Conservation (phyloP, 2,329 filamentous ascomycete species). For the Pseudocercospora crystallina region DNA sequence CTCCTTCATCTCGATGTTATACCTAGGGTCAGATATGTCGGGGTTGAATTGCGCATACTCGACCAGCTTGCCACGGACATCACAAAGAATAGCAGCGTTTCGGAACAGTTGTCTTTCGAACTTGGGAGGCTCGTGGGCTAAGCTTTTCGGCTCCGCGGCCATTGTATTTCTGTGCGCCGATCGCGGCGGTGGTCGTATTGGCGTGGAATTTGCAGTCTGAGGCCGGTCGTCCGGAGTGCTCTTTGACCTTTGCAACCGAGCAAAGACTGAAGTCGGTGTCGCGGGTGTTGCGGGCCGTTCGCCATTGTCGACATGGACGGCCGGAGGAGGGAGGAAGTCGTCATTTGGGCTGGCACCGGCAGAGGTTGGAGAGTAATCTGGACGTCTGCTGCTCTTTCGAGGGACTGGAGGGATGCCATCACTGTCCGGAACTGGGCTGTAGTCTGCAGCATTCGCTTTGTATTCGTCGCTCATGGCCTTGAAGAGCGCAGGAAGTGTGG, state of each 20-base stretch:
- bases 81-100: constrained; percentile 47
- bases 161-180: constrained; percentile 9
- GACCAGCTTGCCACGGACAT: constrained; percentile 41
- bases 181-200: neutral
- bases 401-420: constrained; percentile 1
- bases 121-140: constrained; percentile 4
- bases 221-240: constrained; percentile 12
- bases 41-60: constrained; percentile 43
- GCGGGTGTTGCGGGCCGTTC: constrained; percentile 11
- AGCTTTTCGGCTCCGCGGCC: neutral
- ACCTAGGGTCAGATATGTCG: constrained; percentile 34
- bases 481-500: constrained; percentile 27
- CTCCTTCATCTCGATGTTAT: constrained; percentile 43
- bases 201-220: constrained; percentile 11
- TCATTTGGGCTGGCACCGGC: constrained; percentile 5
- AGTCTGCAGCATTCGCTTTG: constrained; percentile 13
- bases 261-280: constrained; percentile 19
- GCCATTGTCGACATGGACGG: constrained; percentile 11
- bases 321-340: constrained; percentile 21
- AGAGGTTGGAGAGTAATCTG: neutral
- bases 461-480: constrained; percentile 18
- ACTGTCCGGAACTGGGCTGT: neutral
- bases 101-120: constrained; percentile 46
- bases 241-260: constrained; percentile 9
- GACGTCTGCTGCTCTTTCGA: constrained; percentile 2